Evolutionary conservation across 2,329 filamentous ascomycete genomes (phyloP).

Genomic region (Hysterium pulicare): DNA sequence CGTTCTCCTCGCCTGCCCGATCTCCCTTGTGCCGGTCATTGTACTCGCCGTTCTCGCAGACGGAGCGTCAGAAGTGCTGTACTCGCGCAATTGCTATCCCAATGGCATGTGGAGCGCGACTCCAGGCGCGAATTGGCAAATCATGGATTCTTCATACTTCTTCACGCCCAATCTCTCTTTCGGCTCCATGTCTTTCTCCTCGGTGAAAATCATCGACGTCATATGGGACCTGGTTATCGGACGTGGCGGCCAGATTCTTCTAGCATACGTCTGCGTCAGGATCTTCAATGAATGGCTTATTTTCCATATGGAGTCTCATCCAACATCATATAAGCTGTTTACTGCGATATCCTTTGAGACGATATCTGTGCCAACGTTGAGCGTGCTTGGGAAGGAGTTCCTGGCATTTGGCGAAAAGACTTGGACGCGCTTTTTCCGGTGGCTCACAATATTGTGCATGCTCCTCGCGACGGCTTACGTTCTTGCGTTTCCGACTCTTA

Average conservation of each 20-base stretch:
- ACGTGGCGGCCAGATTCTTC: conserved; percentile 28
- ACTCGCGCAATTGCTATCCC: conserved; percentile 26
- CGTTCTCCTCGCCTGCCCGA: too few species aligned
- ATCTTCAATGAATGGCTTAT: conserved; percentile 34
- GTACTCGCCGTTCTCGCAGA: conserved; percentile 27
- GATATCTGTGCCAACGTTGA: conserved; percentile 17
- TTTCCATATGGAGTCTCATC: conserved; percentile 31
- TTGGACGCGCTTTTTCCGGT: conserved; percentile 27
- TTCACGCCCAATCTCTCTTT: conserved; percentile 26
- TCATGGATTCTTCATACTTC: conserved; percentile 34
- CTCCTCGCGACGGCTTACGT: conserved; percentile 18
- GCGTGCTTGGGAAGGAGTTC: conserved; percentile 25
- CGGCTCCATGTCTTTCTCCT: conserved; percentile 25
- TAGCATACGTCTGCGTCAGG: conserved; percentile 26
- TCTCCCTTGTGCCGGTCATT: conserved; percentile 18
- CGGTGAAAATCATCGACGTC: conserved; percentile 35
- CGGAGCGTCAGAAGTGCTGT: conserved; percentile 21
- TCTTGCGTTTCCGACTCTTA: conserved; percentile 27
- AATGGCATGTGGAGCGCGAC: conserved; percentile 30
- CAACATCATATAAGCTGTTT: conserved; percentile 33
- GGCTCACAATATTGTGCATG: conserved; percentile 28
- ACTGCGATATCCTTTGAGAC: conserved; percentile 27
- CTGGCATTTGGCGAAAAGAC: conserved; percentile 17
- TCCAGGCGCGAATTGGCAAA: conserved; percentile 27
- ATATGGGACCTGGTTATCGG: conserved; percentile 34